These are phyloP conservation scores for Zopfochytrium polystomum DNA, from an alignment of 371 early-diverging fungal species.

Conservation along the genomic window DNA sequence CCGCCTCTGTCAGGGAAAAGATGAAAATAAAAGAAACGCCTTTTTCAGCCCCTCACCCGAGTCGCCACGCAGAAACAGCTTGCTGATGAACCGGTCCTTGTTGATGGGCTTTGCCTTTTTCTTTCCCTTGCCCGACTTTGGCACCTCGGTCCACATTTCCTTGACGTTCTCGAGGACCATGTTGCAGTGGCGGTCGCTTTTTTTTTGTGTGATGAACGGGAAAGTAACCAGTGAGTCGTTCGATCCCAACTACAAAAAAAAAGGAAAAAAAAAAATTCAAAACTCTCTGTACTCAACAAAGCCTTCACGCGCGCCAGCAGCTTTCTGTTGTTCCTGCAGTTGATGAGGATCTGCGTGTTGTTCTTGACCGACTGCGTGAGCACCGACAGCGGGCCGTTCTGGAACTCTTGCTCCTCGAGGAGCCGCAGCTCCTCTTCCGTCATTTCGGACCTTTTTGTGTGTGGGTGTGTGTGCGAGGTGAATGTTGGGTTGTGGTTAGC, in stretches of 20 bases:
- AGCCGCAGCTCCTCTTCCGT: constrained; percentile 88
- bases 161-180: constrained; percentile 98
- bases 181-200: constrained; percentile 93
- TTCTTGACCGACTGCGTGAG: constrained; percentile 90
- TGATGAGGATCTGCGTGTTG: constrained; percentile 92
- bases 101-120: constrained; percentile 93
- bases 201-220: too few species aligned
- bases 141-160: constrained; percentile 98
- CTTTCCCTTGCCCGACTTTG: constrained; percentile 81
- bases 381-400: constrained; percentile 94
- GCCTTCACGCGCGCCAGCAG: constrained; percentile 96
- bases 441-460: constrained; percentile 82
- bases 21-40: constrained; percentile 1
- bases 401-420: constrained; percentile 93
- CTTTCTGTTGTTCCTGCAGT: constrained; percentile 90
- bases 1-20: neutral
- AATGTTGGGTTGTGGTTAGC: too few species aligned
- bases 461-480: too few species aligned
- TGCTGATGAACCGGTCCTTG: constrained; percentile 97
- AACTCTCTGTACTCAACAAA: constrained; percentile 57
- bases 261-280: neutral
- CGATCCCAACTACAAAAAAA: constrained; percentile 2
- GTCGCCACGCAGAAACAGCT: constrained; percentile 97
- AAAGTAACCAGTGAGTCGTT: neutral
- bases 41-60: constrained; percentile 53